Conservation (phyloP, 1,284 basidiomycete genomes). For the Ceratobasidium sp. region DNA sequence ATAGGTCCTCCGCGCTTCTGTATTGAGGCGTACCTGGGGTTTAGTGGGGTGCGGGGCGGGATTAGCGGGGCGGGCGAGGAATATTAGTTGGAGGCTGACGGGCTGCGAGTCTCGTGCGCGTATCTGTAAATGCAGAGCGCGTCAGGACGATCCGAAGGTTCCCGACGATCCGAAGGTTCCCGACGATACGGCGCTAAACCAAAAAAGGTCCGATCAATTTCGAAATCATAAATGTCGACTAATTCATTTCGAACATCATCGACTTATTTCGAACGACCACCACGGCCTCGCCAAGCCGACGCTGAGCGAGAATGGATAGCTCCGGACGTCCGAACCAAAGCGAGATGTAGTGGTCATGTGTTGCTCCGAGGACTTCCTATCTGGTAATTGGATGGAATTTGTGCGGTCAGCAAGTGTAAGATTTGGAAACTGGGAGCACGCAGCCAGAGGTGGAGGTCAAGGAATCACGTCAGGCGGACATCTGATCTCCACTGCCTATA, state of each 20-base stretch:
- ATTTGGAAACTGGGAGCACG: constrained; percentile 15
- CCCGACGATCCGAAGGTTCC: constrained; percentile 22
- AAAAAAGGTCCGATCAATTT: background rate
- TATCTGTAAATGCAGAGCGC: background rate
- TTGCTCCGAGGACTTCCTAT: constrained; percentile 21
- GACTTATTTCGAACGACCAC: too few relatives aligned
- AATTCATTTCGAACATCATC: background rate
- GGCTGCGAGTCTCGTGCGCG: background rate
- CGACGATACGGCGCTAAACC: background rate
- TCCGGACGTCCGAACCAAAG: constrained; percentile 8
- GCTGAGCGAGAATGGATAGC: too few relatives aligned
- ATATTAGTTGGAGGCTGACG: constrained; percentile 2
- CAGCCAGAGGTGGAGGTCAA: constrained; percentile 15
- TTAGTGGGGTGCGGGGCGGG: constrained; percentile 8
- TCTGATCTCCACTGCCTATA: background rate
- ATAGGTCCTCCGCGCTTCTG: background rate
- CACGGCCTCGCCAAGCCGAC: too few relatives aligned
- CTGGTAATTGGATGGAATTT: background rate
- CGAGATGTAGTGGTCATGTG: constrained; percentile 23
- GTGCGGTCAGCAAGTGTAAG: background rate
- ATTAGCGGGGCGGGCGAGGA: constrained; percentile 32
- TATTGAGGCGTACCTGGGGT: too few relatives aligned
- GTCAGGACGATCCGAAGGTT: constrained; percentile 18
- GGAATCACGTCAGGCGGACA: background rate
- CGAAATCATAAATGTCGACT: too few relatives aligned